These are phyloP conservation scores for Venturia pyrina DNA, from an alignment of 2,329 filamentous ascomycete species.

Conservation along the genomic window DNA sequence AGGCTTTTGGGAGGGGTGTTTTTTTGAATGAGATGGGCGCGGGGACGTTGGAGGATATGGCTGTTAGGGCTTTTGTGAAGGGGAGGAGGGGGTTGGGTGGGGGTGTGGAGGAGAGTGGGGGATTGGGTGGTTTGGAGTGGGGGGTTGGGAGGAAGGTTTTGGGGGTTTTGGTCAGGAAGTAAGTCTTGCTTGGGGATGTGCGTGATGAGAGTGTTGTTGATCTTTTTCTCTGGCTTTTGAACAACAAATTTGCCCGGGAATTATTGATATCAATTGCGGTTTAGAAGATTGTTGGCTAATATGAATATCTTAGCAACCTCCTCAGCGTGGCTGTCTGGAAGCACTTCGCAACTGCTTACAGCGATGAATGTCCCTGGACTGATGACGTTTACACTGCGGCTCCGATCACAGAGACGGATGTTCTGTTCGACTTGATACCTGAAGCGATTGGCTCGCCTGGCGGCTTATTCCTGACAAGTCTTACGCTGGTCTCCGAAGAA, in stretches of 20 bases:
- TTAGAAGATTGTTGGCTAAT: neutral
- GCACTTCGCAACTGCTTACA: neutral
- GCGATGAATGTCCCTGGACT: neutral
- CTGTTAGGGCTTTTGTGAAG: neutral
- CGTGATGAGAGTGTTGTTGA: neutral
- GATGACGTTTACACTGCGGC: neutral
- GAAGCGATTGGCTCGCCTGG: neutral
- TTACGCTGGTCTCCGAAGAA: neutral
- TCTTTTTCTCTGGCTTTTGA: no score
- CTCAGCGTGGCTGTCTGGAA: neutral
- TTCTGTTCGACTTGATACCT: neutral
- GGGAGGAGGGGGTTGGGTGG: neutral
- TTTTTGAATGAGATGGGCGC: neutral
- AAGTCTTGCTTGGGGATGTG: neutral
- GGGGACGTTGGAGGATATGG: neutral
- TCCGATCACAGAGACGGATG: neutral
- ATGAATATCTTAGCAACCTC: neutral
- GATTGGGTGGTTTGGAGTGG: neutral
- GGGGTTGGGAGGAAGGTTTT: neutral
- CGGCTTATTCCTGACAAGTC: neutral
- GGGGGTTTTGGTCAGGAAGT: neutral
- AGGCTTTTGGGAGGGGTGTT: neutral
- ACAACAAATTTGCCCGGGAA: neutral
- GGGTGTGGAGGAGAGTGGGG: no score
- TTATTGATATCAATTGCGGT: neutral